Evolutionary conservation across 164 flowering plant species (phyloP).

Genomic region (Liquidambar formosana): DNA sequence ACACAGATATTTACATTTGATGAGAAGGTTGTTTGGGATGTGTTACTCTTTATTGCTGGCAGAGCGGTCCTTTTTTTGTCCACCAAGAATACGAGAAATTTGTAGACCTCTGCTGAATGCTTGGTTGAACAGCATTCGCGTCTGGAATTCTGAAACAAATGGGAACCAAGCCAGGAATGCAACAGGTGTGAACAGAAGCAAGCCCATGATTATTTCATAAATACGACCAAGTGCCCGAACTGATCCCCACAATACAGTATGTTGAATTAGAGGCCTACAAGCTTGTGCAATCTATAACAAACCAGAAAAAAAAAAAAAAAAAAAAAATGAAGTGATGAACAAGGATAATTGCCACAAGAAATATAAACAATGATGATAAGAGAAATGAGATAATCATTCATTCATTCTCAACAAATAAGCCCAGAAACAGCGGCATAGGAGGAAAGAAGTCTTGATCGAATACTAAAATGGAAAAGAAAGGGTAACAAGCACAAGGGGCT

Average conservation of each 20-base stretch:
- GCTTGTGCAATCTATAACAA: conserved; percentile 53
- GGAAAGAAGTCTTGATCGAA: no score
- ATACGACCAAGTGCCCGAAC: conserved; percentile 51
- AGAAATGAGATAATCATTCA: no score
- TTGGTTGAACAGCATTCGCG: conserved; percentile 66
- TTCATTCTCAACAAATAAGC: no score
- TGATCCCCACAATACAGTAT: conserved; percentile 48
- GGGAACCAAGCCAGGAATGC: conserved; percentile 71
- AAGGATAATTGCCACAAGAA: no score
- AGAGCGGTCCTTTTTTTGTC: conserved; percentile 45
- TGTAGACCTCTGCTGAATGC: conserved; percentile 66
- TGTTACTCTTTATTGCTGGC: conserved; percentile 43
- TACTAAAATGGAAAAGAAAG: no score
- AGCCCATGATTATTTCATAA: conserved; percentile 52
- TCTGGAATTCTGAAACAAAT: conserved; percentile 62
- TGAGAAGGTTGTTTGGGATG: no score
- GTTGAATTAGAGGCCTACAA: conserved; percentile 35
- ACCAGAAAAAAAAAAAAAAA: neutral
- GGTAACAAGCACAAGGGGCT: neutral
- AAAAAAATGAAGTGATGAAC: no score
- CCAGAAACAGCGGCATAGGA: no score
- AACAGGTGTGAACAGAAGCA: conserved; percentile 55
- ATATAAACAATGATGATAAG: no score
- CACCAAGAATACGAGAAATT: conserved; percentile 63
- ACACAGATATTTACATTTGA: no score